Conservation (phyloP, 2,329 filamentous ascomycete species). For the Alternaria brassicae region DNA sequence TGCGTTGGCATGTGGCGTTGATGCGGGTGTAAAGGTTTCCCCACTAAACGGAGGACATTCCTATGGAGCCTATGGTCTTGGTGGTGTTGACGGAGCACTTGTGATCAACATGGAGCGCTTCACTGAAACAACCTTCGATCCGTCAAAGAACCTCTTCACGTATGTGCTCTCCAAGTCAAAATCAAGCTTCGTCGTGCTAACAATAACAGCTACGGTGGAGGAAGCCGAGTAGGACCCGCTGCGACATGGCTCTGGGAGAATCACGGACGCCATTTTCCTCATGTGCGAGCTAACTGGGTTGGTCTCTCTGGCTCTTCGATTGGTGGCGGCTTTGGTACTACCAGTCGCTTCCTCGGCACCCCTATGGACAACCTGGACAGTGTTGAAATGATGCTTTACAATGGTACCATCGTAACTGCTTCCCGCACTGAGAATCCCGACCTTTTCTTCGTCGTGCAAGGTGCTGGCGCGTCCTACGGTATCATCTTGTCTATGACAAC, state of each 20-base stretch:
- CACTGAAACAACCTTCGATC: slow-evolving; percentile 16
- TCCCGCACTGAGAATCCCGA: slow-evolving; percentile 27
- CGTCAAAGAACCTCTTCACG: slow-evolving; percentile 15
- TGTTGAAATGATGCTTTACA: slow-evolving; percentile 21
- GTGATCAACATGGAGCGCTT: slow-evolving; percentile 25
- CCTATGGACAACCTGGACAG: slow-evolving; percentile 25
- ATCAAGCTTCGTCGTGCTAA: not conserved
- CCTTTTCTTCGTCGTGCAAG: slow-evolving; percentile 33
- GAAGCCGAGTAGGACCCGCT: slow-evolving; percentile 23
- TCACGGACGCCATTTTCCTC: slow-evolving; percentile 26
- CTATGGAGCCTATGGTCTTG: slow-evolving; percentile 25
- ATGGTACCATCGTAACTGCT: slow-evolving; percentile 28
- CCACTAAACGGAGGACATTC: slow-evolving; percentile 24
- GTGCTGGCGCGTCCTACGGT: slow-evolving; percentile 26
- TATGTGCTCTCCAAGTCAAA: not conserved
- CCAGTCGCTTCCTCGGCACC: slow-evolving; percentile 23
- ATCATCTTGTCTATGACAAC: slow-evolving; percentile 23
- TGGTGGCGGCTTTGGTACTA: slow-evolving; percentile 25
- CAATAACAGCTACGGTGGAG: slow-evolving; percentile 19
- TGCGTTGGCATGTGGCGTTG: slow-evolving; percentile 19
- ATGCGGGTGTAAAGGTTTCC: slow-evolving; percentile 21
- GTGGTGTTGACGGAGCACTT: slow-evolving; percentile 19
- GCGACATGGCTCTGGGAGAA: slow-evolving; percentile 28
- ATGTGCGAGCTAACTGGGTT: slow-evolving; percentile 23
- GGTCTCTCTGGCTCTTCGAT: slow-evolving; percentile 24